Conservation (phyloP, 2,329 filamentous ascomycete genomes). For the Bipolaris bicolor region DNA sequence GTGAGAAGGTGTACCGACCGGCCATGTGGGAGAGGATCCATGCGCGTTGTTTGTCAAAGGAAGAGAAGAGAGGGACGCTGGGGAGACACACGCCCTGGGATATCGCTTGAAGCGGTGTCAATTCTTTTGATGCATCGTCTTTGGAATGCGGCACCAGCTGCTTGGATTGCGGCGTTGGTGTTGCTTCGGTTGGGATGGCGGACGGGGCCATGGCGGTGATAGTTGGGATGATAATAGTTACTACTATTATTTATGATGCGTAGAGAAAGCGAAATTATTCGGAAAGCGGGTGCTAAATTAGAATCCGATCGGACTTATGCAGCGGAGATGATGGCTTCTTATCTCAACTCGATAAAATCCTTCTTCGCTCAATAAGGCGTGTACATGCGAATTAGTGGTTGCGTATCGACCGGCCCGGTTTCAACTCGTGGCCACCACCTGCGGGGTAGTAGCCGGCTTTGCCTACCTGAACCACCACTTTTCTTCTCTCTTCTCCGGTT, state of each 20-base stretch:
- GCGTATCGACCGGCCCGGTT: slow-evolving; percentile 3
- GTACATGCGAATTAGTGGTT: neutral
- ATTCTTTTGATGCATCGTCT: slow-evolving; percentile 31
- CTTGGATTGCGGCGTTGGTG: slow-evolving; percentile 20
- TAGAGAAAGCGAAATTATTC: neutral
- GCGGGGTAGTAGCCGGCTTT: neutral
- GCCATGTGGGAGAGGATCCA: slow-evolving; percentile 72
- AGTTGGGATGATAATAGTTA: neutral
- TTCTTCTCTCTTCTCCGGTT: neutral
- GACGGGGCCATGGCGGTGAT: slow-evolving; percentile 41
- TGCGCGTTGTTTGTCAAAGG: slow-evolving; percentile 62
- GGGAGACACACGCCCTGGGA: slow-evolving; percentile 56
- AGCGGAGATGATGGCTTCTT: neutral
- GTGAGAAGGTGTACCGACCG: slow-evolving; percentile 7
- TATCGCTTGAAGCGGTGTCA: slow-evolving; percentile 51
- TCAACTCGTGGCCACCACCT: neutral
- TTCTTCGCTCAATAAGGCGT: neutral
- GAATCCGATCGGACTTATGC: neutral
- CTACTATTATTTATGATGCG: neutral
- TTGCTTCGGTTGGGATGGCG: slow-evolving; percentile 25
- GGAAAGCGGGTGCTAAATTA: neutral
- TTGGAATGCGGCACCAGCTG: slow-evolving; percentile 28
- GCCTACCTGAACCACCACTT: neutral
- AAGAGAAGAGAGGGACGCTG: slow-evolving; percentile 63
- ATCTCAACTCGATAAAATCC: neutral